Percentiles rank a stretch among this genome's conserved stretches.
phyloP scores from a whole-genome alignment of 78 protist species.

The Dictyostelium citrinum region DNA sequence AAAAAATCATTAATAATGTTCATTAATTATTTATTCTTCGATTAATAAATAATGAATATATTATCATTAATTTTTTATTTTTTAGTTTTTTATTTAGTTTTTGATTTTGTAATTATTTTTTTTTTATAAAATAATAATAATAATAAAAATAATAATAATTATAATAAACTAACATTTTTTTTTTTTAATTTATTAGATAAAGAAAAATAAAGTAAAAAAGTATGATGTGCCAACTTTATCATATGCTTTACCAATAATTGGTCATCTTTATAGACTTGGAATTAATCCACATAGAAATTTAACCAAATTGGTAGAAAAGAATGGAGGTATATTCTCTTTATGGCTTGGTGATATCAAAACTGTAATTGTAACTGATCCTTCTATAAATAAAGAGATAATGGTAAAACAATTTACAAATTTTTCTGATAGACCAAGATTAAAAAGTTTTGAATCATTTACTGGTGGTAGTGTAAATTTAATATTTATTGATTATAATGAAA shows the following conservation, averaged over 20 bases:
- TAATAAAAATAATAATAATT: too few species aligned
- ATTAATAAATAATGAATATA: too few species aligned
- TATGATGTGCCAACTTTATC: not conserved
- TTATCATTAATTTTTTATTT: too few species aligned
- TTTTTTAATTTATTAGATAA: not conserved
- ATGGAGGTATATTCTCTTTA: not conserved
- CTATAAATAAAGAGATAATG: not conserved
- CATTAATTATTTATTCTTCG: too few species aligned
- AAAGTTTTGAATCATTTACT: not conserved
- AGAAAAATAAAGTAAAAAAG: not conserved
- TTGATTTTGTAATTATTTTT: too few species aligned
- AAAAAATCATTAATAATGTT: too few species aligned
- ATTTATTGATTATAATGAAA: not conserved
- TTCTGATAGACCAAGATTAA: not conserved
- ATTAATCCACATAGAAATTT: not conserved
- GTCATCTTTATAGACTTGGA: not conserved
- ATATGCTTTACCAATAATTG: not conserved
- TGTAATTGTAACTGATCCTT: not conserved
- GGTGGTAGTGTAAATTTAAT: not conserved
- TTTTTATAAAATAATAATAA: too few species aligned
- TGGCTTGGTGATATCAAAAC: slow-evolving; percentile 36
- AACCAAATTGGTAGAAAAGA: not conserved
- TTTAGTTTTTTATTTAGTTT: too few species aligned
- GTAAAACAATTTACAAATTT: not conserved
- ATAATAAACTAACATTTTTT: too few species aligned